Percentiles rank a stretch among this genome's conserved stretches.
Evolutionary conservation across 2,329 filamentous ascomycete species (phyloP).

Genomic region (Cylindrodendrum hubeiense): DNA sequence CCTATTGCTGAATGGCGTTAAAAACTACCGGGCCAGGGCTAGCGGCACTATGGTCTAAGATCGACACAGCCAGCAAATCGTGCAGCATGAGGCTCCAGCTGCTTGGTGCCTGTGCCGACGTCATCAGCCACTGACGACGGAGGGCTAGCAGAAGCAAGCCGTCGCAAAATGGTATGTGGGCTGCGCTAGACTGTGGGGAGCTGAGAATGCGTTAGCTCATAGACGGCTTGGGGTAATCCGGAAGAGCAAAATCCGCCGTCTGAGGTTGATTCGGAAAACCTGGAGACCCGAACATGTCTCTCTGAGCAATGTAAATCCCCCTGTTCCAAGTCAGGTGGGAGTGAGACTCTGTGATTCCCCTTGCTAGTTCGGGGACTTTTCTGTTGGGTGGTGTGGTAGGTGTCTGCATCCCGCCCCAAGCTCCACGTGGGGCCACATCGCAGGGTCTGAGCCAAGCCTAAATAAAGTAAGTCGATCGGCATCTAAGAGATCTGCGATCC

Average conservation of each 20-base stretch:
- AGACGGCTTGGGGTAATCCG: neutral
- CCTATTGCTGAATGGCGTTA: neutral
- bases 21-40: neutral
- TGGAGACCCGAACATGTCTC: too few species aligned
- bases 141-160: constrained; percentile 2
- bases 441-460: neutral
- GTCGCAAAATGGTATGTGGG: neutral
- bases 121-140: constrained; percentile 9
- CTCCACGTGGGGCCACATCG: neutral
- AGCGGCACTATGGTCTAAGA: neutral
- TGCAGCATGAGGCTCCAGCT: neutral
- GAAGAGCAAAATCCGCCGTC: too few species aligned
- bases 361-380: too few species aligned
- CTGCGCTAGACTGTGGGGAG: neutral
- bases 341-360: too few species aligned
- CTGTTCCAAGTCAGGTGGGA: too few species aligned
- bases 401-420: too few species aligned
- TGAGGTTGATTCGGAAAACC: too few species aligned
- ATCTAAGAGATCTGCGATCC: neutral
- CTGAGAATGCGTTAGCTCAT: neutral
- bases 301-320: too few species aligned
- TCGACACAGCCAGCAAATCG: neutral
- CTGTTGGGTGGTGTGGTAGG: too few species aligned
- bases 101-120: neutral
- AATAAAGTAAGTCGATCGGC: constrained; percentile 3